Evolutionary conservation across 2,329 filamentous ascomycete genomes (phyloP).

Genomic region (Immersiporthe knoxdaviesiana): DNA sequence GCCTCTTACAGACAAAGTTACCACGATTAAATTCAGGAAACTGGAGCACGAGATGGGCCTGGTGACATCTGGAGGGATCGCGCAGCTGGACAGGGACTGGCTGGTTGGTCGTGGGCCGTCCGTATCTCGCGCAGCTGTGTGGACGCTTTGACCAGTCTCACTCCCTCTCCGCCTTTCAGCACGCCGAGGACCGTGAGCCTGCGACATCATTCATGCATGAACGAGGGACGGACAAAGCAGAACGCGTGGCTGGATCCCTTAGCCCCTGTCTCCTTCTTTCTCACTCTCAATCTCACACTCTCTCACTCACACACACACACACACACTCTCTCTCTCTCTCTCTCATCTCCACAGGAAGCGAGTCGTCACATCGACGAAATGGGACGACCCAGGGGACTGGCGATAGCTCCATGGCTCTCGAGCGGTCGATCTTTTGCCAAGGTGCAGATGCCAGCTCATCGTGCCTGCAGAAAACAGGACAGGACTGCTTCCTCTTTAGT

Average conservation of each 20-base stretch:
- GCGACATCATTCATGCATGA: constrained; percentile 10
- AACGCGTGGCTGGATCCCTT: constrained; percentile 7
- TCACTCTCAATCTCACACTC: too few relatives aligned
- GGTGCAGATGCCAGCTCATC: constrained; percentile 14
- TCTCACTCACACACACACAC: too few relatives aligned
- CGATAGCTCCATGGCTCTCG: background rate
- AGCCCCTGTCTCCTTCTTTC: constrained; percentile 1
- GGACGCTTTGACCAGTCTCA: constrained; percentile 2
- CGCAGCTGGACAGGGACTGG: background rate
- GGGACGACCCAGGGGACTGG: background rate
- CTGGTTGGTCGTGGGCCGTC: constrained; percentile 2
- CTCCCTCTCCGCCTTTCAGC: background rate
- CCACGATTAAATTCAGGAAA: background rate
- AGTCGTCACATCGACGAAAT: constrained; percentile 2
- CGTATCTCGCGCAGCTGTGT: background rate
- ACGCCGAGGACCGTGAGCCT: constrained; percentile 10
- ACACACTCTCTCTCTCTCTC: too few relatives aligned
- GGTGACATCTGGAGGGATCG: background rate
- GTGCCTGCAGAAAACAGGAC: constrained; percentile 10
- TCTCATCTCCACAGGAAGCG: constrained; percentile 1
- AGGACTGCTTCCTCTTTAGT: constrained; percentile 9
- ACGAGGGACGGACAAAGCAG: background rate
- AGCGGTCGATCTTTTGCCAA: constrained; percentile 9
- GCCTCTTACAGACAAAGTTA: background rate
- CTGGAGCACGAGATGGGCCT: background rate